A percentile compares a stretch with the other conserved stretches of the same genome.
Evolutionary conservation across 192 early-diverging fungal genomes (phyloP).

Genomic region (Chytriomyces sp.): DNA sequence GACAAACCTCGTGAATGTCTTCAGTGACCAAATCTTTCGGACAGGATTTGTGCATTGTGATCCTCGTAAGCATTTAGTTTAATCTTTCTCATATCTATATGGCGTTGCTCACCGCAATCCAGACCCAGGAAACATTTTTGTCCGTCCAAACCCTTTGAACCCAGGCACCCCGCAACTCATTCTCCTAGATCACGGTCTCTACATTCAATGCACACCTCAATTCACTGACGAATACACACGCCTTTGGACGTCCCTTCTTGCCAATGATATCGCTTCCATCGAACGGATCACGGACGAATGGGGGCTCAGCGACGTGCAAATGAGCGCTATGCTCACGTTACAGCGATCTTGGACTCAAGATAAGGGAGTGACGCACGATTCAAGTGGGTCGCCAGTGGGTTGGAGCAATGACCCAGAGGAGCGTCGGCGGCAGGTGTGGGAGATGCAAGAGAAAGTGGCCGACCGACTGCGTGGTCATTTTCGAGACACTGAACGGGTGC

Average conservation of each 20-base stretch:
- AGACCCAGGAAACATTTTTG: conserved; percentile 69
- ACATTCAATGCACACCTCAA: conserved; percentile 68
- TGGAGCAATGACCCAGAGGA: no score
- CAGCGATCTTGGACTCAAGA: conserved; percentile 64
- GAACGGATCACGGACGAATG: conserved; percentile 66
- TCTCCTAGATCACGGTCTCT: conserved; percentile 91
- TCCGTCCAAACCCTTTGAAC: conserved; percentile 48
- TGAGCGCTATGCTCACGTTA: conserved; percentile 71
- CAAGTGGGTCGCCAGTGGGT: conserved; percentile 37
- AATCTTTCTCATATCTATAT: no score
- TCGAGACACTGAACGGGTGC: conserved; percentile 67
- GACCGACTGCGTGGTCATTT: conserved; percentile 71
- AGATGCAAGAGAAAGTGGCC: conserved; percentile 76
- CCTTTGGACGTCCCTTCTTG: conserved; percentile 83
- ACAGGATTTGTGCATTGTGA: conserved; percentile 81
- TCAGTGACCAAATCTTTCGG: conserved; percentile 54
- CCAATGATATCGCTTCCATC: conserved; percentile 66
- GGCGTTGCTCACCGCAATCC: conserved; percentile 27
- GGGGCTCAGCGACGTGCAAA: conserved; percentile 69
- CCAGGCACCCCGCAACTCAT: conserved; percentile 62
- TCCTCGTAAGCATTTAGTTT: no score
- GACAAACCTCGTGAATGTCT: conserved; percentile 75
- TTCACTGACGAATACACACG: conserved; percentile 79
- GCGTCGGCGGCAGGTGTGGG: no score
- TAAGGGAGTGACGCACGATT: conserved; percentile 53